Evolutionary conservation across 306 rosid species (phyloP), one percentile per base, ranked within the genome.

Genomic region (Lupinus albus): DNA sequence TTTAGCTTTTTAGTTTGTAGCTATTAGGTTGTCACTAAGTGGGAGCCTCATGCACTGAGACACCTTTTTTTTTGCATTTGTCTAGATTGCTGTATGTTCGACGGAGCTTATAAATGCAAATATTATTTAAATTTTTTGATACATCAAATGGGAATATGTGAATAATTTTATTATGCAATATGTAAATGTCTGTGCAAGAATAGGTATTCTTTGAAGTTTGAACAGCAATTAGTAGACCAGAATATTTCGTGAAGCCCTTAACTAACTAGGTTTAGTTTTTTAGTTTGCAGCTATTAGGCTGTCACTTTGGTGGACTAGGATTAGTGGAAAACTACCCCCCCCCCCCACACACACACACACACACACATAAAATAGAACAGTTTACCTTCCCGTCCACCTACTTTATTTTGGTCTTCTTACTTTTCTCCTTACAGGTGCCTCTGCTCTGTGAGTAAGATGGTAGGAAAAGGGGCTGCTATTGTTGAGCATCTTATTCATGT

Each of bases 401-500:
- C 52, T 21, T 6, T 45, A 52, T 42, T 20, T 25, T 25, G 68
- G 39, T 72, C 61, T 75, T 47, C 56, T 79, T 68, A 49, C 53
- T 47, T 60, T 30, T 60, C 42, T 21, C 59, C 36, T 67, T 67
- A 78, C 85, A 93, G 99, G 83, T 93, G 99, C 73, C 88, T 93
- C 52, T 93, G 97, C 80, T 83, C 94, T 77, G 81, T 83, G 79
- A 83, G 97, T 79, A 90, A 83, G 78, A 82, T 86, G 54, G 85
- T 88, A 33, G 97, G 99, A 65, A 83, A 86, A 68, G 99, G 96
- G 38, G 91, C 86, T 46, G 56, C 74, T 70, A 89, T 88, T 12
- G 79, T 93, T 50, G 87, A 88, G 84, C 78, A 90, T 70, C 97
- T 93, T 74, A 86, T 90, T 81, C 96, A 88, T 75, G 66, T 82